A percentile compares a stretch with the other conserved stretches of the same genome.
Evolutionary conservation across 1,139 yeast genomes (phyloP).

Genomic region (Geotrichum candidum): DNA sequence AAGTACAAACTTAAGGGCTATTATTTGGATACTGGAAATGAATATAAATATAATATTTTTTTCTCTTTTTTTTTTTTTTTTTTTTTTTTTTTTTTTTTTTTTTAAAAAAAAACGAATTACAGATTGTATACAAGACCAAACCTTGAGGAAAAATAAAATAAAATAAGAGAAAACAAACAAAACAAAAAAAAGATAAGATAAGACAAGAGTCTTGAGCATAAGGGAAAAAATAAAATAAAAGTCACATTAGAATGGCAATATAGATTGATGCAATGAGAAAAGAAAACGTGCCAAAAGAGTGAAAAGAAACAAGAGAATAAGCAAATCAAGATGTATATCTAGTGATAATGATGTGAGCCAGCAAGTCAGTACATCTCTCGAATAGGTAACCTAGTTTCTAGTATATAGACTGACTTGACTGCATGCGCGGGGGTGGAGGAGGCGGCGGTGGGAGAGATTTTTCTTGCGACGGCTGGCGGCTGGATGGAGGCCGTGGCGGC

Average conservation of each 20-base stretch:
- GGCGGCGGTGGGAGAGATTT: conserved; percentile 9
- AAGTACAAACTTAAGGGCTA: too few relatives aligned
- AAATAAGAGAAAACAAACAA: too few relatives aligned
- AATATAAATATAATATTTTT: too few relatives aligned
- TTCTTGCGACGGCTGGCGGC: neutral
- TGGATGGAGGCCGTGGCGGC: neutral
- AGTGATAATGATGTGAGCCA: neutral
- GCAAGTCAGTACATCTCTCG: neutral
- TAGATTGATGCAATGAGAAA: neutral
- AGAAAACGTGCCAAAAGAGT: too few relatives aligned
- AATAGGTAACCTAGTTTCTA: neutral
- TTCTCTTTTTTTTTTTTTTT: too few relatives aligned
- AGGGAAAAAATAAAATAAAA: too few relatives aligned
- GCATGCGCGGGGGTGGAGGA: conserved; percentile 9
- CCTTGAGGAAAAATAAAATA: too few relatives aligned
- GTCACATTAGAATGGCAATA: neutral
- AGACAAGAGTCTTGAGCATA: neutral
- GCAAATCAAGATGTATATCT: neutral
- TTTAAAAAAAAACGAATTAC: too few relatives aligned
- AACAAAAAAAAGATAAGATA: too few relatives aligned
- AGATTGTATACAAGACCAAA: too few relatives aligned
- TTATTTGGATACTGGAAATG: too few relatives aligned
- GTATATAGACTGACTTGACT: neutral
- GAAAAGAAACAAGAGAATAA: neutral
- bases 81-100: too few relatives aligned